Evolutionary conservation across 768 basidiomycete genomes (phyloP), one percentile per base, ranked within the genome.

Genomic region (Amanita subjunquillea): DNA sequence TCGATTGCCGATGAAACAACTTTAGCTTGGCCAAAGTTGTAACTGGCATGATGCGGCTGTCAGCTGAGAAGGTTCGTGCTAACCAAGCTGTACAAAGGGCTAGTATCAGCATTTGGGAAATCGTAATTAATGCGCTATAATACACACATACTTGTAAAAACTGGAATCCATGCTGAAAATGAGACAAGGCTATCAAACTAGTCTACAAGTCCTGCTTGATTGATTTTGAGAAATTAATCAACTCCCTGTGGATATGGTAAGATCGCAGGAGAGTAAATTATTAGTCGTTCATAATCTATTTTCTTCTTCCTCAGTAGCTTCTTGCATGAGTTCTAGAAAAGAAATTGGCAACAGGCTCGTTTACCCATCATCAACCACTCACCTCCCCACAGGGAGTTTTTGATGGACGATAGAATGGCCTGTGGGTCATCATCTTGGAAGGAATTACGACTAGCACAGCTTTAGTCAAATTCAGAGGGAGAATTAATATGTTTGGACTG

Each of bases 321-420:
- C 62, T 47, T 57, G 64, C 64, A 67, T 67, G 48, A 67, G 50
- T 22, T 66, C 66, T 66, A 49, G n/a, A 53, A 49, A 54, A 37
- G 30, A 5, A 30, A 43, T 34, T 7, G 27, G 47, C 44, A 55
- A 38, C 49, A 25, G 29, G 20, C 48, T 25, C 29, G 3, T n/a
- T 34, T 38, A 39, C 32, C 23, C n/a, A 58, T 15, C 53, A 29
- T 39, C 42, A 22, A 6, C 23, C 44, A 66, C 82, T 59, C 59
- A 83, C 85, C 83, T 60, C 80, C 79, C 85, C 85, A 87, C 48
- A 79, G 71, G n/a, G 84, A 85, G 54, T 72, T 76, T 55, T 83
- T 75, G 67, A 85, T 76, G 9, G 82, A 76, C 17, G 74, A 72
- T 17, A 82, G 64, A 20, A 83, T 70, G 53, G 76, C 69, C 54